phyloP scores from a whole-genome alignment of 148 eudicot genomes.

The Rhododendron henanense region DNA sequence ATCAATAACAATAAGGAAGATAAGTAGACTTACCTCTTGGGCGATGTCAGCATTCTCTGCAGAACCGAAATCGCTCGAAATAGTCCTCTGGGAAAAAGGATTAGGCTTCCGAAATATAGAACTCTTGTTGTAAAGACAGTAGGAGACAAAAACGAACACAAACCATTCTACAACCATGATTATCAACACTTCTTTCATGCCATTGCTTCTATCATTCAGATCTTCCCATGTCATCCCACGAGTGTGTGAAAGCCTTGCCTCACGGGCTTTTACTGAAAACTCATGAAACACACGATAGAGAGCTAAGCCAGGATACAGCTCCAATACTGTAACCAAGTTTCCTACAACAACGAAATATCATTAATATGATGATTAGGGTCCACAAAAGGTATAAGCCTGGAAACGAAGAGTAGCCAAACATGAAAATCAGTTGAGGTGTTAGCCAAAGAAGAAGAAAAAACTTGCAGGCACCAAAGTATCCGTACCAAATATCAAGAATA shows the following conservation, averaged over 20 bases:
- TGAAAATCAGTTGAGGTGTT: not conserved
- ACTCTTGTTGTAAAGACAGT: constrained; percentile 50
- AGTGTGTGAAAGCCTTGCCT: constrained; percentile 48
- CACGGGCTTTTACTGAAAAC: constrained; percentile 52
- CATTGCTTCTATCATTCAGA: constrained; percentile 54
- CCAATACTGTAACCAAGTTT: constrained; percentile 69
- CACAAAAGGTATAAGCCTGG: not conserved
- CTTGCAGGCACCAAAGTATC: not conserved
- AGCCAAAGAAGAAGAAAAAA: not conserved
- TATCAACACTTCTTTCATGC: constrained; percentile 63
- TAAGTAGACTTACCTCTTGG: constrained; percentile 57
- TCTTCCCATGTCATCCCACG: constrained; percentile 78
- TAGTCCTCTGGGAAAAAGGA: constrained; percentile 34
- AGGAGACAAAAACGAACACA: constrained; percentile 54
- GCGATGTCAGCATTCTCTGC: constrained; percentile 79
- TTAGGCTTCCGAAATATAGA: constrained; percentile 50
- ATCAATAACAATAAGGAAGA: not conserved
- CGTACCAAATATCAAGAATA: not conserved
- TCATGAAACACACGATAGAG: constrained; percentile 75
- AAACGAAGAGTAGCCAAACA: not conserved
- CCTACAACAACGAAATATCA: constrained; percentile 31
- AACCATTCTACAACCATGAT: constrained; percentile 80
- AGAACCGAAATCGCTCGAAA: constrained; percentile 51
- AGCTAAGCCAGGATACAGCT: constrained; percentile 79
- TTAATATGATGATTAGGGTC: constrained; percentile 7